Conservation (phyloP, 2,329 filamentous ascomycete genomes). For the Gnomoniopsis smithogilvyi region DNA sequence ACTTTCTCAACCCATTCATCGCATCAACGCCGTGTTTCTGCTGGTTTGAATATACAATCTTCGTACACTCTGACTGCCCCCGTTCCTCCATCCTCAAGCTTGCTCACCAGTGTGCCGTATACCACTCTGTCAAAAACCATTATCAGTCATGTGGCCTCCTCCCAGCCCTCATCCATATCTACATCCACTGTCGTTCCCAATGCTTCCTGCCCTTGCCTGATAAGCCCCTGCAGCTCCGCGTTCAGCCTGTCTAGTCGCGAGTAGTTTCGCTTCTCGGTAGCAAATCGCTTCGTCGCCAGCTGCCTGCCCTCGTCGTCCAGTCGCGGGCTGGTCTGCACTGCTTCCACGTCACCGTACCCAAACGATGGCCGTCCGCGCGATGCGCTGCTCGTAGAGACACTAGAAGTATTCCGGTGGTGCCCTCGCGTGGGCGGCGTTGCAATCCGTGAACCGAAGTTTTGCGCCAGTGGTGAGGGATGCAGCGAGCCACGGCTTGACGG, state of each 20-base stretch:
- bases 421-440: slow-evolving; percentile 16
- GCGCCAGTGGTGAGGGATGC: slow-evolving; percentile 23
- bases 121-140: no score
- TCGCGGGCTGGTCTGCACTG: slow-evolving; percentile 43
- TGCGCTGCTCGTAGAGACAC: slow-evolving; percentile 34
- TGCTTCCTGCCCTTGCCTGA: slow-evolving; percentile 82
- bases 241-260: slow-evolving; percentile 78
- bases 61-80: no score
- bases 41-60: no score
- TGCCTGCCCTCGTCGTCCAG: slow-evolving; percentile 66
- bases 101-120: no score
- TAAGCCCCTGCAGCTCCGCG: slow-evolving; percentile 77
- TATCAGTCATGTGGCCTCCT: slow-evolving; percentile 25
- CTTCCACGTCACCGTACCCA: slow-evolving; percentile 18
- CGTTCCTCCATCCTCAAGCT: no score
- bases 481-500: slow-evolving; percentile 18
- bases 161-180: slow-evolving; percentile 55
- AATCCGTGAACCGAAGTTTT: slow-evolving; percentile 12
- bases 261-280: slow-evolving; percentile 76
- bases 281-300: slow-evolving; percentile 67
- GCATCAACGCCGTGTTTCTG: no score
- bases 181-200: slow-evolving; percentile 72
- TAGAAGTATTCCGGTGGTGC: slow-evolving; percentile 45
- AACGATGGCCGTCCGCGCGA: slow-evolving; percentile 2
- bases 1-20: no score